Evolutionary conservation across 148 eudicot genomes (phyloP), one percentile per base, ranked within the genome.

Genomic region (Chenopodium suecicum): DNA sequence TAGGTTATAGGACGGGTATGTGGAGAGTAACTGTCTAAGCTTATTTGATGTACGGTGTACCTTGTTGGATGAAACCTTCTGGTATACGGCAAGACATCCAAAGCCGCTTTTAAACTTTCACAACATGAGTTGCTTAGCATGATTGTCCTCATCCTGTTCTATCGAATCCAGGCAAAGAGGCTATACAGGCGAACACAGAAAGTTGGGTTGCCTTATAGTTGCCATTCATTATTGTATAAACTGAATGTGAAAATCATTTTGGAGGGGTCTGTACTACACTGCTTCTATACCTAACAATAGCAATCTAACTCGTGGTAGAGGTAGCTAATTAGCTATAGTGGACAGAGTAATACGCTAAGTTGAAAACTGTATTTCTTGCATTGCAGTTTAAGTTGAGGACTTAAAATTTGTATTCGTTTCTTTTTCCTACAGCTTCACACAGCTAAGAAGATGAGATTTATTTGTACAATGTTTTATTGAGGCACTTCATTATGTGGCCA

Each of bases 1-100:
- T 92, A 46, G 99, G 98, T 70, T 96, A 96, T 73, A 86, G 97
- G 86, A 88, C 92, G 1, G 93, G 98, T 67, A 91, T 94, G 80
- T 96, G 98, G 99, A 90, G 90, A 86, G 85, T 95, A 41, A 27
- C 62, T 70, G 66, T 76, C 41, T 89, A 81, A 88, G 68, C 27
- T 76, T 67, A 66, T 73, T 66, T 73, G 78, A 27, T 75, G 64
- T 78, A 65, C 22, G 54, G 54, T 73, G 27, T 50, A 65, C 56
- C 44, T 41, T 41, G 7, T 75, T 75, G 73, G 17, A 64, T 62
- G 54, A 77, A 72, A 77, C 46, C 63, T 78, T 54, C 50, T 9
- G 74, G 47, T 81, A 32, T 32, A 67, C 73, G 52, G 56, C 70
- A 81, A 66, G 67, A 75, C 25, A 56, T 3, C 13, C 20, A 23